Evolutionary conservation across 768 basidiomycete species (phyloP), one percentile per base, ranked within the genome.

Genomic region (Fibroporia radiculosa): DNA sequence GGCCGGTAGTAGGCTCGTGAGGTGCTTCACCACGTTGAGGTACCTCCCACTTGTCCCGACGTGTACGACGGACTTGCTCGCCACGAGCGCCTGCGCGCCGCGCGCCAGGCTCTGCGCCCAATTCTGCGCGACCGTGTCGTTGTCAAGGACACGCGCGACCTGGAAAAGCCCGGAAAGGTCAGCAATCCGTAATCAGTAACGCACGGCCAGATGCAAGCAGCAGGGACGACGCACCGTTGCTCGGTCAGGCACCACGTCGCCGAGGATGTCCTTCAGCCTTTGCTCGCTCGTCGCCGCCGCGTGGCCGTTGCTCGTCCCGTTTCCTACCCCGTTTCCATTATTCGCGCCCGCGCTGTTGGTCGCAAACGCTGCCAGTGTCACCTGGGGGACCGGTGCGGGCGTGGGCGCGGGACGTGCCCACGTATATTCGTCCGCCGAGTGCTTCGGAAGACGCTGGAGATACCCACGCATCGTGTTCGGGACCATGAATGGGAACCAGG

Each of bases 401-500:
- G n/a, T 32, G 16, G 16, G 46, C 13, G 48, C 25, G 1, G 85
- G 84, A 18, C 77, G 66, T n/a, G 59, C 62, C 76, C 84, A 84
- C 11, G 59, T 63, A 54, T 89, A 89, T 50, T 77, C 67, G 2
- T 61, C 49, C 32, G 64, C 66, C 6, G 66, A 43, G 8, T 57
- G 52, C 5, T 42, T 53, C 42, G 46, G 59, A 40, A 59, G 58
- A 38, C 66, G 57, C 35, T 46, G 47, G 47, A 84, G 55, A 37
- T 60, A 56, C 2, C 61, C 50, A 50, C 71, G 58, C 69, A 80
- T 73, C 45, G 50, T 62, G 14, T 57, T 56, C 25, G 88, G 87
- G 3, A 74, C 75, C 55, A 84, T 56, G 72, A 93, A 84, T 8
- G 90, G 88, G 73, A 92, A 92, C 56, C 84, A 80, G 1, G 78